These are phyloP conservation scores for Neofusicoccum laricinum DNA, from an alignment of 2,329 filamentous ascomycete genomes.

Conservation along the genomic window DNA sequence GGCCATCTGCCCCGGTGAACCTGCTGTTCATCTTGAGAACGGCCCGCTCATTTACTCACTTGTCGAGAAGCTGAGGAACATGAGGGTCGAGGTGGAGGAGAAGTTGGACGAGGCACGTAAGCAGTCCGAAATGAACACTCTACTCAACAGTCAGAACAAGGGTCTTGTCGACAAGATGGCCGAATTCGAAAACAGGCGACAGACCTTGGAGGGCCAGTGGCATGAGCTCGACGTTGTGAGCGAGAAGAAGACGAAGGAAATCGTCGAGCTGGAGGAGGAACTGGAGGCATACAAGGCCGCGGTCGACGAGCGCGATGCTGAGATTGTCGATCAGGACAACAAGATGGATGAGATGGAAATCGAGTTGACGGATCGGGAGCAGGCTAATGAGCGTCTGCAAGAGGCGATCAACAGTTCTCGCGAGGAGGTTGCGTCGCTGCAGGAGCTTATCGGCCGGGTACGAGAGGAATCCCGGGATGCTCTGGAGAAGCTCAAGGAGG, in stretches of 20 bases:
- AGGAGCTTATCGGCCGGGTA: slow-evolving; percentile 36
- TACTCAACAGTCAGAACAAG: slow-evolving; percentile 37
- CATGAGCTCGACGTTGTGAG: slow-evolving; percentile 35
- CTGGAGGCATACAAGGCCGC: slow-evolving; percentile 20
- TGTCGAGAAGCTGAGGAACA: slow-evolving; percentile 34
- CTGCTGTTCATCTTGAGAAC: slow-evolving; percentile 37
- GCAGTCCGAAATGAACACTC: slow-evolving; percentile 31
- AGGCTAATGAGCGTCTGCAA: slow-evolving; percentile 35
- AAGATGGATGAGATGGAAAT: slow-evolving; percentile 29
- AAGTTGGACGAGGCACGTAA: slow-evolving; percentile 33
- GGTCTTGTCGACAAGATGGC: slow-evolving; percentile 35
- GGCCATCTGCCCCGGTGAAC: slow-evolving; percentile 37
- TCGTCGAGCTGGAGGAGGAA: slow-evolving; percentile 36
- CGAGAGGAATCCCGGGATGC: slow-evolving; percentile 38
- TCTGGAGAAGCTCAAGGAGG: slow-evolving; percentile 38
- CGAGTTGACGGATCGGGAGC: slow-evolving; percentile 34
- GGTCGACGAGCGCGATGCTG: slow-evolving; percentile 33
- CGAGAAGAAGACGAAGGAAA: slow-evolving; percentile 36
- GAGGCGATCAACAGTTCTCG: slow-evolving; percentile 39
- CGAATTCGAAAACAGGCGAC: slow-evolving; percentile 32
- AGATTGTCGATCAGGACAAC: slow-evolving; percentile 29
- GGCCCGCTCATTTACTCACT: slow-evolving; percentile 40
- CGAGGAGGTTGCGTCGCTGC: slow-evolving; percentile 36
- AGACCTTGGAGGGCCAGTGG: slow-evolving; percentile 36
- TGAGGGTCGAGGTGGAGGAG: slow-evolving; percentile 29